Evolutionary conservation across 2,329 filamentous ascomycete genomes (phyloP), one percentile per base, ranked within the genome.

Genomic region (Sordariomycetes sp.): DNA sequence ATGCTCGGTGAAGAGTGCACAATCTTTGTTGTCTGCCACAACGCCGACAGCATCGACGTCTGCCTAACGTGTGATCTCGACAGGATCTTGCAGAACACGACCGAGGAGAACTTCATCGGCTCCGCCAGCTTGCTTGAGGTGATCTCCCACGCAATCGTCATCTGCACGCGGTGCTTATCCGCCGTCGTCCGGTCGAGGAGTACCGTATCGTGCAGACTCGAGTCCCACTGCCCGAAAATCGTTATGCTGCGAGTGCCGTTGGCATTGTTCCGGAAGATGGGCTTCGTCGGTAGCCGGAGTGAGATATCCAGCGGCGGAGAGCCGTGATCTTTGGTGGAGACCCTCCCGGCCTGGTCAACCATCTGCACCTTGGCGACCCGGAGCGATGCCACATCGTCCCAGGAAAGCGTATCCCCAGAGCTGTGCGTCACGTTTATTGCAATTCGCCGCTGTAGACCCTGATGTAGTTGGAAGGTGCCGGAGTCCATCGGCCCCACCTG

Each of bases 151-250:
- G 82, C 80, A 12, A 97, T 74, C 0, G 87, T 85, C 71, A 96
- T 85, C 69, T 96, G 91, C 22, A 99, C 88, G 51, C 87, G 86
- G 69, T 94, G 91, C 67, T 90, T 94, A 59, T 96, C 91, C n/a
- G 89, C 82, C 1, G 94, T 97, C 1, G 89, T 86, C 28, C 92
- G 85, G 70, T 99, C 91, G n/a, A 99, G 81, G 15, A 97, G 77
- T n/a, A 95, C 76, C 6, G 94, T 96, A 61, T 84, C 85, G 69
- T 99, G 94, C 62, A 94, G 77, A 65, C 90, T 95, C 0, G 92
- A 96, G 67, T 99, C 94, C 94, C 94, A 99, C 66, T 97, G 91
- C 0, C 88, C 90, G n/a, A 87, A 80, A 51, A 97, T 77, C 1
- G 86, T 91, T 42, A 96, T 85, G 67, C 87, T 90, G 39, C 85